Evolutionary conservation across 2,329 filamentous ascomycete genomes (phyloP).

Genomic region (Penicillium sp.): DNA sequence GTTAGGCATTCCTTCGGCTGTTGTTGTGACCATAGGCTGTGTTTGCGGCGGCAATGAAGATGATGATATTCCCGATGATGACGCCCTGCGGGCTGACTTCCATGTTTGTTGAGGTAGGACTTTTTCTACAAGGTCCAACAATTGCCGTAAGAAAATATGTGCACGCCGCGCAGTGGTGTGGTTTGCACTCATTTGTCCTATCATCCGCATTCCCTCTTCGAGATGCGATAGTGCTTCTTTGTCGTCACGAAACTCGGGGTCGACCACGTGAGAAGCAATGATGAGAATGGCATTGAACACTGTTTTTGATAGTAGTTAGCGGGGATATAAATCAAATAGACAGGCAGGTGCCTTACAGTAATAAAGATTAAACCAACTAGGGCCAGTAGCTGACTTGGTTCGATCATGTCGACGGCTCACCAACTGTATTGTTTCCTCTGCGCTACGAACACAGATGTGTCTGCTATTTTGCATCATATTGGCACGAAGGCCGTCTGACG

Average conservation of each 20-base stretch:
- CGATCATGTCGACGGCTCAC: constrained; percentile 12
- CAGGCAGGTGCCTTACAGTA: constrained; percentile 6
- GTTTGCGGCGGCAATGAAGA: constrained; percentile 1
- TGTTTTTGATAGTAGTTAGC: background rate
- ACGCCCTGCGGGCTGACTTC: background rate
- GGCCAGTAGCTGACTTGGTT: constrained; percentile 11
- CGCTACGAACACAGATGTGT: constrained; percentile 14
- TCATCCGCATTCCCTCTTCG: constrained; percentile 15
- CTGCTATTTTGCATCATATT: constrained; percentile 15
- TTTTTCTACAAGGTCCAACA: constrained; percentile 12
- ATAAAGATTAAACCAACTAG: constrained; percentile 15
- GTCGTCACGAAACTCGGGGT: constrained; percentile 12
- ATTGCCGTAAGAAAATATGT: constrained; percentile 13
- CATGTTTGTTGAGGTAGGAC: constrained; percentile 4
- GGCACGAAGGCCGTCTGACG: constrained; percentile 11
- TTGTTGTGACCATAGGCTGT: background rate
- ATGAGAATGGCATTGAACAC: constrained; percentile 16
- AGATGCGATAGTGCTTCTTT: constrained; percentile 13
- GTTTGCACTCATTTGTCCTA: constrained; percentile 14
- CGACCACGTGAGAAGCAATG: constrained; percentile 14
- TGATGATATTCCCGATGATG: background rate
- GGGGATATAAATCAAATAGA: background rate
- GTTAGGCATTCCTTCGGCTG: background rate
- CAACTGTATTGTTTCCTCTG: constrained; percentile 13
- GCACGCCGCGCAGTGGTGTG: constrained; percentile 12